phyloP scores from a whole-genome alignment of 805 yeast genomes.

The Metschnikowia hibisci region DNA sequence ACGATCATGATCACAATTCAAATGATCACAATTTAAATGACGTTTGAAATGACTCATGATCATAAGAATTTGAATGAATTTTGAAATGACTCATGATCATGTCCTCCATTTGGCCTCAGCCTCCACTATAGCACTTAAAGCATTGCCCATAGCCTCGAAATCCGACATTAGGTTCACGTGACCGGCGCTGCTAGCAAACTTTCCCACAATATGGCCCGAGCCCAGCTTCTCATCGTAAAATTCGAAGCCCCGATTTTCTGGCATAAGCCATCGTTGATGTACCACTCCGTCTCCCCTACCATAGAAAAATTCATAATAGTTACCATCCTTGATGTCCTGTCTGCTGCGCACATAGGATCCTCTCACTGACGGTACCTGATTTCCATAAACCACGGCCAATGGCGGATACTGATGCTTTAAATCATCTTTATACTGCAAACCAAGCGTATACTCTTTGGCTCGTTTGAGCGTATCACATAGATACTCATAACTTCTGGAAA shows the following conservation, averaged over 20 bases:
- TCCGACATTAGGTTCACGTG: constrained; percentile 82
- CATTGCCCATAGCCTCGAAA: constrained; percentile 64
- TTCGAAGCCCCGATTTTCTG: constrained; percentile 63
- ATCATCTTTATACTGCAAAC: constrained; percentile 50
- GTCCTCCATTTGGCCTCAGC: constrained; percentile 46
- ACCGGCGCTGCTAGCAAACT: constrained; percentile 60
- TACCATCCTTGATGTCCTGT: constrained; percentile 65
- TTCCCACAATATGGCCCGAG: constrained; percentile 57
- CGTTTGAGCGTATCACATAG: constrained; percentile 55
- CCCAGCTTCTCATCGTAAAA: constrained; percentile 28
- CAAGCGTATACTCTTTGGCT: constrained; percentile 54
- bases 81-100: not conserved
- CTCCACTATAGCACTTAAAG: constrained; percentile 57
- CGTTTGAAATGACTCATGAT: no score
- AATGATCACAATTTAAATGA: no score
- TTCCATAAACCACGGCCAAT: constrained; percentile 75
- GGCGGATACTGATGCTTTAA: constrained; percentile 67
- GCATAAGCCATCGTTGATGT: constrained; percentile 77
- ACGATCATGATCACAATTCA: no score
- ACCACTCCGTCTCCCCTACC: constrained; percentile 96
- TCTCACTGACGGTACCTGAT: constrained; percentile 78
- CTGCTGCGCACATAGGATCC: constrained; percentile 64
- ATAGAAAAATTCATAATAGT: constrained; percentile 70
- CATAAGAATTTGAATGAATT: no score
- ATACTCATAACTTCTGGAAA: constrained; percentile 62